Conservation (phyloP, 345 rosid genomes). For the Corymbia maculata region DNA sequence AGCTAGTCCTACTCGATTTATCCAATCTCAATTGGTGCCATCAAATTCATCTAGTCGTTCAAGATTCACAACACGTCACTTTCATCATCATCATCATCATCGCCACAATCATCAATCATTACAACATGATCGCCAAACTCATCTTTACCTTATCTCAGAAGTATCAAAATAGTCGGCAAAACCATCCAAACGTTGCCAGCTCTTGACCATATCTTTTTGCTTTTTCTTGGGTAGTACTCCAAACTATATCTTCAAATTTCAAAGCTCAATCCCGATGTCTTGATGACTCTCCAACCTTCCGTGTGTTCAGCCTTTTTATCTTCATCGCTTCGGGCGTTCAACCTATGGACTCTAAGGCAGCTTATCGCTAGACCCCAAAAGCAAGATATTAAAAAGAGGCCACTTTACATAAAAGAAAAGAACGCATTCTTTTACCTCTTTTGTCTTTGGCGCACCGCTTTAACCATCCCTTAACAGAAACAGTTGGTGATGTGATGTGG, state of each 20-base stretch:
- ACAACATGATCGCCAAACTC: background rate
- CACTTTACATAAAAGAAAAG: background rate
- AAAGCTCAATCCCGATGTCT: background rate
- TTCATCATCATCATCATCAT: background rate
- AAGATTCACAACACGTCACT: background rate
- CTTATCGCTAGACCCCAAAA: background rate
- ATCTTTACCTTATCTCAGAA: background rate
- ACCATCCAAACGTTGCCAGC: background rate
- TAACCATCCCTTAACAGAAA: slow-evolving; percentile 7
- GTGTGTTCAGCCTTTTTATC: slow-evolving; percentile 7
- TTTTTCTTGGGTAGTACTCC: background rate
- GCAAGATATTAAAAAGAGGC: background rate
- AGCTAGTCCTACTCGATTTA: background rate
- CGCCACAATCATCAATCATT: background rate
- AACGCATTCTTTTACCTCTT: background rate
- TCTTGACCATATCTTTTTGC: background rate
- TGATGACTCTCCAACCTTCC: slow-evolving; percentile 1
- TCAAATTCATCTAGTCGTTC: background rate
- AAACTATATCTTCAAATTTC: background rate
- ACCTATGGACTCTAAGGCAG: background rate
- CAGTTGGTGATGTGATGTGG: slow-evolving; percentile 4
- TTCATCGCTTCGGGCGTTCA: background rate
- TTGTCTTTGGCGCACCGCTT: background rate
- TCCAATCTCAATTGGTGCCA: background rate
- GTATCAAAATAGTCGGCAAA: background rate